Evolutionary conservation across 2,329 filamentous ascomycete species (phyloP).

Genomic region (Fusarium irregulare): DNA sequence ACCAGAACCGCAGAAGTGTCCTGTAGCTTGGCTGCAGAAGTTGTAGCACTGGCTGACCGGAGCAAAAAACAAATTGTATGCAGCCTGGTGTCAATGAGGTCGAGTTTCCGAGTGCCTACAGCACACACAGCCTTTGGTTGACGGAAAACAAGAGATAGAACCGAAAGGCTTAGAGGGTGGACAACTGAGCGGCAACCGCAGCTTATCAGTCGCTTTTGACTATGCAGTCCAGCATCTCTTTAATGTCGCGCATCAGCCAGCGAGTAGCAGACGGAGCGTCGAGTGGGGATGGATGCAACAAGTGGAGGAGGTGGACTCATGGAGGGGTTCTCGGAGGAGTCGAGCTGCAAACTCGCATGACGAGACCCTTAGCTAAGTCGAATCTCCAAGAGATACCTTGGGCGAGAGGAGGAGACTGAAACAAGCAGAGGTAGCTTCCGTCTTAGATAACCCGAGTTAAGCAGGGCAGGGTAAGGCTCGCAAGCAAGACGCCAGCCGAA

Average conservation of each 20-base stretch:
- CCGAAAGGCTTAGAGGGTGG: conserved; percentile 39
- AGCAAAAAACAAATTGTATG: conserved; percentile 22
- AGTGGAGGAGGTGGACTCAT: conserved; percentile 44
- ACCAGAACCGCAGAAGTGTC: conserved; percentile 1
- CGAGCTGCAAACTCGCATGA: conserved; percentile 39
- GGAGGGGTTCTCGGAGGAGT: conserved; percentile 42
- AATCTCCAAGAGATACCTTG: conserved; percentile 5
- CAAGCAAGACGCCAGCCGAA: conserved; percentile 1
- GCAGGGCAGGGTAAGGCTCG: conserved; percentile 3
- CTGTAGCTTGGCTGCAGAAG: conserved; percentile 26
- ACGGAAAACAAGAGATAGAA: conserved; percentile 38
- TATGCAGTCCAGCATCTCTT: conserved; percentile 41
- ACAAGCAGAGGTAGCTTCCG: conserved; percentile 13
- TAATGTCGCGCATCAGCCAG: conserved; percentile 42
- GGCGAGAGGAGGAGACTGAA: conserved; percentile 1
- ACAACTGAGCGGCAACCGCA: conserved; percentile 45
- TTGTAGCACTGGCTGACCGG: conserved; percentile 25
- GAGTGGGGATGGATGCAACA: conserved; percentile 40
- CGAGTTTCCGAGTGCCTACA: conserved; percentile 29
- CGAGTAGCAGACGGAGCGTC: conserved; percentile 37
- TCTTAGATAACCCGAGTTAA: conserved; percentile 27
- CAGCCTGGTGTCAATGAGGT: conserved; percentile 28
- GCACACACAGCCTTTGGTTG: conserved; percentile 37
- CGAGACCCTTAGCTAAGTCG: conserved; percentile 19
- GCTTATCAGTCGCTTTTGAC: conserved; percentile 46